Evolutionary conservation across 1,284 basidiomycete genomes (phyloP).

Genomic region (Bondarzewia mesenterica): DNA sequence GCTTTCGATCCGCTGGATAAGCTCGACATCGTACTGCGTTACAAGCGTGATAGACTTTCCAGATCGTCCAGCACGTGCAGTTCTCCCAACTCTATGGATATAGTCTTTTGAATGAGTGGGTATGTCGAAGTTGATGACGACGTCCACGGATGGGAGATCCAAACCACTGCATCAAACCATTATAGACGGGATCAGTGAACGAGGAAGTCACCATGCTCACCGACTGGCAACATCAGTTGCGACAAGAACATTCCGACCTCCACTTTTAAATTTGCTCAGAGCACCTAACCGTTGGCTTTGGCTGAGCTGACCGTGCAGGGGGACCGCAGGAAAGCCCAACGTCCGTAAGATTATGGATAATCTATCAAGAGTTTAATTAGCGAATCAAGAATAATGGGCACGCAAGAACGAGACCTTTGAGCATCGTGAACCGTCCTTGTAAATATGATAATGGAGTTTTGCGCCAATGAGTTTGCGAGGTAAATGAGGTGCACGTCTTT

Average conservation of each 20-base stretch:
- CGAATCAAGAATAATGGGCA: background rate
- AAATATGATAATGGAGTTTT: slow-evolving; percentile 95
- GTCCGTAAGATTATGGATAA: slow-evolving; percentile 86
- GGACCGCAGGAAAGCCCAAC: slow-evolving; percentile 92
- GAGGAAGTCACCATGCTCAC: slow-evolving; percentile 28
- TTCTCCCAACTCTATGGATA: slow-evolving; percentile 96
- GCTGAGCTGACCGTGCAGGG: slow-evolving; percentile 91
- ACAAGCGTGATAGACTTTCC: slow-evolving; percentile 96
- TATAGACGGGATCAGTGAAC: slow-evolving; percentile 6
- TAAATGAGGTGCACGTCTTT: slow-evolving; percentile 93
- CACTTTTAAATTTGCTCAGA: slow-evolving; percentile 95
- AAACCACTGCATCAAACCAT: slow-evolving; percentile 55
- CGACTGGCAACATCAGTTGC: slow-evolving; percentile 98
- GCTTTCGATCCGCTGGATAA: slow-evolving; percentile 89
- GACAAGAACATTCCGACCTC: slow-evolving; percentile 85
- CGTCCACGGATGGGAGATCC: slow-evolving; percentile 94
- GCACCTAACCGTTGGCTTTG: slow-evolving; percentile 93
- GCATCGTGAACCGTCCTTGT: slow-evolving; percentile 95
- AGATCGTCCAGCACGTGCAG: slow-evolving; percentile 91
- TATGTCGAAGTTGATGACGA: slow-evolving; percentile 98
- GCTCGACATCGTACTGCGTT: slow-evolving; percentile 97
- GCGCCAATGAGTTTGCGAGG: slow-evolving; percentile 82
- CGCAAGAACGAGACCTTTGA: slow-evolving; percentile 46
- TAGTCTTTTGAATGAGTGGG: slow-evolving; percentile 99
- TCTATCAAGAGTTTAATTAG: slow-evolving; percentile 30